Percentiles rank a stretch among this genome's conserved stretches.
Conservation (phyloP, 129 eudicot genomes). For the Flaveria bidentis region DNA sequence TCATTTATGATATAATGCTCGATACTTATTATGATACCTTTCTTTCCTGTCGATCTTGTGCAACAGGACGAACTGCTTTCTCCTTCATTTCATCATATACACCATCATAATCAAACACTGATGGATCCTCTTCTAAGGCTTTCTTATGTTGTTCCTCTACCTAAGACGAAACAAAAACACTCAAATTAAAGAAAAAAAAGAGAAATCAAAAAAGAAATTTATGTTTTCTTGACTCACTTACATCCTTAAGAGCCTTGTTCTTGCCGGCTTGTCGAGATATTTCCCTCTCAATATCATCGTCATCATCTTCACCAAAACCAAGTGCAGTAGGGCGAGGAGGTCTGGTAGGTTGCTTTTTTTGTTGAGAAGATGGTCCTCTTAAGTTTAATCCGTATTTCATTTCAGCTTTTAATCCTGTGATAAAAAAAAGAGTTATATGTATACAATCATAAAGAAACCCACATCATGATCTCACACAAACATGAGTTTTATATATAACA, state of each 20-base stretch:
- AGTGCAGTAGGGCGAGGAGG: conserved; percentile 53
- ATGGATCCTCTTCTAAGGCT: conserved; percentile 92
- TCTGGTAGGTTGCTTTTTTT: conserved; percentile 49
- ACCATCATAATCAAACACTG: conserved; percentile 86
- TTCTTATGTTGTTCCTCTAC: conserved; percentile 93
- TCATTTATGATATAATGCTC: neutral
- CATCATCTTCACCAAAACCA: conserved; percentile 68
- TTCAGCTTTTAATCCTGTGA: conserved; percentile 27
- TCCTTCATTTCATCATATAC: conserved; percentile 87
- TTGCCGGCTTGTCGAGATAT: conserved; percentile 88
- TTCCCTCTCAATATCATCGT: conserved; percentile 77
- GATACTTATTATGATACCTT: conserved; percentile 44
- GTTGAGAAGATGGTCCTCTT: conserved; percentile 72
- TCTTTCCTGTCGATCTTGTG: conserved; percentile 67
- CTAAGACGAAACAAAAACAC: conserved; percentile 29
- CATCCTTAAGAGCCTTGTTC: conserved; percentile 83
- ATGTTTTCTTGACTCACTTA: conserved; percentile 26
- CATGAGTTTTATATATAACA: too few relatives aligned
- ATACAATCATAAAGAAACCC: neutral
- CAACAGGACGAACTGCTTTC: conserved; percentile 58
- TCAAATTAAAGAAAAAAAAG: neutral
- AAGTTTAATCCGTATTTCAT: conserved; percentile 74
- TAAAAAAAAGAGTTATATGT: neutral
- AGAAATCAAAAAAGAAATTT: neutral
- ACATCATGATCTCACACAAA: too few relatives aligned